Base-by-base conservation (phyloP, 2,329 filamentous ascomycete species). In the Helotiales sp. region DNA sequence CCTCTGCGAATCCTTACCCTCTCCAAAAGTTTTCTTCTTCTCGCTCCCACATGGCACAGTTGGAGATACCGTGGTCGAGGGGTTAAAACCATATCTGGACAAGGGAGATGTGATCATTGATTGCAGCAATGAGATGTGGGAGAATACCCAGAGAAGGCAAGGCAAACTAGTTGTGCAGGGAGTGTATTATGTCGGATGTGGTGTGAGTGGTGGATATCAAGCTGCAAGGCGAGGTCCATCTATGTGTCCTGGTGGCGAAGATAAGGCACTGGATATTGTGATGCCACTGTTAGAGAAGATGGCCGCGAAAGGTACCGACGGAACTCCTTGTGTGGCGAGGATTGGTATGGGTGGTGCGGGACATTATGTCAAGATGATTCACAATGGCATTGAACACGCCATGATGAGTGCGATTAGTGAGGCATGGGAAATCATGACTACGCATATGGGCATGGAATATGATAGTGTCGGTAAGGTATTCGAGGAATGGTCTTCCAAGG, bases 341-440 rank as follows among this genome's bases (percentile, higher is more conserved):
- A 77, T 87, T 47, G 87, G 87, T 0, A 80, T 81, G 1, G 82
- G 82, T 0, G 86, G 87, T 1, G 79, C 82, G 1, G 87, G 87
- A 0, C 87, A 90, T 69, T 90, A 86, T 66, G 85, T 89, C 38
- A 90, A 91, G 75, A 90, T 90, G 86, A 79, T 89, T 3, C 87
- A 90, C 69, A 89, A 90, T 62, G 87, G 86, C 1, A 89, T 90
- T 59, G 87, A 90, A 68, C 85, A 89, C 54, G 87, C 85, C 1
- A 88, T 90, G 82, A 81, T 90, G 75, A 82, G 73, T 53, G 77
- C 80, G 0, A 77, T 89, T 5, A 81, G 81, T 13, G 87, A 90
- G 69, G 82, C 82, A 2, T 90, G 85, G 84, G 77, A 77, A 0
- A 77, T 89, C 30, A 82, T 90, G 75, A 76, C 79, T 33, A 76